These are phyloP conservation scores for Suillus subluteus DNA, from an alignment of 768 basidiomycete species.

Conservation along the genomic window DNA sequence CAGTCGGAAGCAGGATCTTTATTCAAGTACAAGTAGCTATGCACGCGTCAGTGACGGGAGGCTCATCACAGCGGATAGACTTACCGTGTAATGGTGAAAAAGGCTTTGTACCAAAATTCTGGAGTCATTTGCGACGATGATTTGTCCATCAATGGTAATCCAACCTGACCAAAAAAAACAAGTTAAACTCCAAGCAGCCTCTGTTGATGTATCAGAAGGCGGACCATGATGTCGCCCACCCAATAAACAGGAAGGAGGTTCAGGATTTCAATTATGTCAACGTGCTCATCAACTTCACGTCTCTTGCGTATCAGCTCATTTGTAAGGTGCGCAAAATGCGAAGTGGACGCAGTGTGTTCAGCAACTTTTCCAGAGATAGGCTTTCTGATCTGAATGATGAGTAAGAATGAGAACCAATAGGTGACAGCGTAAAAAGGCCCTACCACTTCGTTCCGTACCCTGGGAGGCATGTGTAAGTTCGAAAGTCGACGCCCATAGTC, in stretches of 20 bases:
- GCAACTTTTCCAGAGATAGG: slow-evolving; percentile 14
- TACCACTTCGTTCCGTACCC: slow-evolving; percentile 17
- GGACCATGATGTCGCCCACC: slow-evolving; percentile 60
- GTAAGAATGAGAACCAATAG: not conserved
- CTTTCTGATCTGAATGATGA: slow-evolving; percentile 15
- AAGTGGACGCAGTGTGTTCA: slow-evolving; percentile 16
- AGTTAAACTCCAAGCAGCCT: not conserved
- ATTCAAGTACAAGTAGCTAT: slow-evolving; percentile 43
- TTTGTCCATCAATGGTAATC: slow-evolving; percentile 43
- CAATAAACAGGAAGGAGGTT: slow-evolving; percentile 65
- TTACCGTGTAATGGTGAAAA: slow-evolving; percentile 47
- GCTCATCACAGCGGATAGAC: slow-evolving; percentile 1
- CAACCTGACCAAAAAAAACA: slow-evolving; percentile 31
- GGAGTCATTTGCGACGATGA: slow-evolving; percentile 36
- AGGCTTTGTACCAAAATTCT: slow-evolving; percentile 49
- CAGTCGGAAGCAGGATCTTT: slow-evolving; percentile 35
- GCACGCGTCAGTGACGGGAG: not conserved
- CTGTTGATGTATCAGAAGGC: slow-evolving; percentile 22
- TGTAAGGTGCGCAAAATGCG: slow-evolving; percentile 14
- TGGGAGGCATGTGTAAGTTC: slow-evolving; percentile 20
- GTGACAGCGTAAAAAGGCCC: not conserved
- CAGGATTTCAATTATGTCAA: slow-evolving; percentile 50
- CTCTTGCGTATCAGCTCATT: slow-evolving; percentile 7
- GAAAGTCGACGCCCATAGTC: slow-evolving; percentile 23
- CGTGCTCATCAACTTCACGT: slow-evolving; percentile 15